A percentile compares a stretch with the other conserved stretches of the same genome.
Evolutionary conservation across 2,329 filamentous ascomycete genomes (phyloP).

Genomic region (Diaporthe nobilis): DNA sequence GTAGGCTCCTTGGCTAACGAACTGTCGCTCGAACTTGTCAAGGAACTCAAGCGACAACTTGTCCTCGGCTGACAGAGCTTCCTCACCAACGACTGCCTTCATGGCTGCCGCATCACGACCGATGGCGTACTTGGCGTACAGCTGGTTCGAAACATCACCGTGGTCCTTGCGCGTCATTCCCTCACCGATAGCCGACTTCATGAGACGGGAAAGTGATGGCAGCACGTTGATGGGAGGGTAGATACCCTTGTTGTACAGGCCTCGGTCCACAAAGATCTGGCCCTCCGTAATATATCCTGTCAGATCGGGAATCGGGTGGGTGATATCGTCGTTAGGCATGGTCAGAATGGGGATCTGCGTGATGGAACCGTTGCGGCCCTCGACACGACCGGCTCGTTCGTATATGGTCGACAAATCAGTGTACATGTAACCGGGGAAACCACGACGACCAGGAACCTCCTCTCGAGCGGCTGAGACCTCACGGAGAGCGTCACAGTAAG

Average conservation of each 20-base stretch:
- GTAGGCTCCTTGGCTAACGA: conserved; percentile 93
- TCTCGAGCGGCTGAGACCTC: conserved; percentile 98
- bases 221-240: conserved; percentile 99
- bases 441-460: conserved; percentile 98
- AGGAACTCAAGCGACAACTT: conserved; percentile 99
- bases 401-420: conserved; percentile 99
- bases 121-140: conserved; percentile 99
- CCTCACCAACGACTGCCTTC: conserved; percentile 99
- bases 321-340: conserved; percentile 99
- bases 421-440: conserved; percentile 99
- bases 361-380: conserved; percentile 97
- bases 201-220: conserved; percentile 97
- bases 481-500: conserved; percentile 98
- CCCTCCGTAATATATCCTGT: conserved; percentile 99
- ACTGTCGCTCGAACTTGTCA: conserved; percentile 97
- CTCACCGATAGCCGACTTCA: conserved; percentile 99
- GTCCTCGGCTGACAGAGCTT: conserved; percentile 94
- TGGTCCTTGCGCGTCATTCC: conserved; percentile 97
- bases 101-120: conserved; percentile 98
- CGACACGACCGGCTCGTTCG: conserved; percentile 97
- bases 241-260: conserved; percentile 94
- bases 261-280: conserved; percentile 97
- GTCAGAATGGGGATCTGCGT: conserved; percentile 99
- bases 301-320: conserved; percentile 97
- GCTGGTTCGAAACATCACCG: conserved; percentile 98